Base-by-base conservation (phyloP, 2,329 filamentous ascomycete genomes). In the Neophaeococcomyces mojaviensis region DNA sequence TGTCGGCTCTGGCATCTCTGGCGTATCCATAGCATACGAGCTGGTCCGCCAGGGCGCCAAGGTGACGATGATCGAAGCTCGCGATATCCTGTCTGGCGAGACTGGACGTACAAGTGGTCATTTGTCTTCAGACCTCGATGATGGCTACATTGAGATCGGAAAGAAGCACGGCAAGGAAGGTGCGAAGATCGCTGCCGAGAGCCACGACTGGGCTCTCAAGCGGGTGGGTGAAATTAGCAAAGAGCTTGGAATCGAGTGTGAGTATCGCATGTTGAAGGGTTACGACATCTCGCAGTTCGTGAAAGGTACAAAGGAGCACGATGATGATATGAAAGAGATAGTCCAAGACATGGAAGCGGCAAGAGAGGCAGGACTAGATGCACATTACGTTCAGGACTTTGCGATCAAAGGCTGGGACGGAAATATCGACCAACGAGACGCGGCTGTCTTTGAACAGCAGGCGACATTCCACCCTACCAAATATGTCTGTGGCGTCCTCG, bases 391-490 rank as follows among this genome's bases (percentile, higher is more conserved):
- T 28, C 67, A 73, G 8, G 68, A 65, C 2, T 60, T 74, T n/a
- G 62, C 65, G 0, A 62, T 78, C 32, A 65, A 64, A 40, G 75
- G 76, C 12, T 78, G 75, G 76, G 64, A 69, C 10, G 72, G 73
- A 28, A 62, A 61, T 4, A 57, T 68, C 1, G 71, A 78, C 42
- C 74, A 77, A 53, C 69, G 73, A 28, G 74, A 69, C 44, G 75
- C 69, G 2, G 66, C 68, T 3, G 57, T 79, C 3, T 70, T 69
- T 43, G 46, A 56, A 2, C 59, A 65, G 13, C 74, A 79, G 53
- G 75, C 73, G 0, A 70, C 73, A 0, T 79, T 79, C 56, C 76
- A 78, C 46, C 75, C 76, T 0, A 79, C 76, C 2, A 71, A 71
- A 52, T 79, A 79, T 52, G 59, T 78, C 1, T 61, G 69, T 31